Evolutionary conservation across 208 protist genomes (phyloP).

Genomic region (Trypanosomatidae sp.): DNA sequence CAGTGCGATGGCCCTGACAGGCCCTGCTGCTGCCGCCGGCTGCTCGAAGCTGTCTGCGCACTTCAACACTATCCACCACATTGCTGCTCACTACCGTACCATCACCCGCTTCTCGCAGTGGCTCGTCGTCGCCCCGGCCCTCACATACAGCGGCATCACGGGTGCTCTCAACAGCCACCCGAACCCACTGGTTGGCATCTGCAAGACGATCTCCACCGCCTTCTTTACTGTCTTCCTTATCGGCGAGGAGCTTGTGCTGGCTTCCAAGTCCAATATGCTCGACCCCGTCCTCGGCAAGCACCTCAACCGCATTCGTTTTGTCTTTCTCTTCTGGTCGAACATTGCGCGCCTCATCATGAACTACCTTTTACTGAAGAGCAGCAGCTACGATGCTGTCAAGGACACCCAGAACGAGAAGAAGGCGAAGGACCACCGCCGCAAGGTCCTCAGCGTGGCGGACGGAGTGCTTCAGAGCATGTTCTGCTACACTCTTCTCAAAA

Average conservation of each 20-base stretch:
- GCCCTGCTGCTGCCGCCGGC: conserved; percentile 41
- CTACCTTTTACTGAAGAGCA: conserved; percentile 52
- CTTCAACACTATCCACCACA: conserved; percentile 46
- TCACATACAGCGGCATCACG: conserved; percentile 54
- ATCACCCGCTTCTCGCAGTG: conserved; percentile 77
- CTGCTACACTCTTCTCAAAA: conserved; percentile 72
- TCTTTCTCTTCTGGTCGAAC: conserved; percentile 89
- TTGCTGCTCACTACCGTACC: conserved; percentile 66
- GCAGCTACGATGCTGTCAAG: conserved; percentile 43
- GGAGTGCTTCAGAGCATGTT: conserved; percentile 69
- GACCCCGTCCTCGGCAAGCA: conserved; percentile 30
- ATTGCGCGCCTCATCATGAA: conserved; percentile 62
- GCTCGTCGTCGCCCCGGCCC: conserved; percentile 53
- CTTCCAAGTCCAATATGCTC: conserved; percentile 53
- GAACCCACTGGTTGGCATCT: conserved; percentile 41
- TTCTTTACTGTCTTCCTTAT: conserved; percentile 78
- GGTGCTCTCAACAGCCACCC: conserved; percentile 36
- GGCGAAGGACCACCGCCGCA: conserved; percentile 54
- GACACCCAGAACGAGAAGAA: conserved; percentile 43
- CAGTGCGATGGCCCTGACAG: conserved; percentile 45
- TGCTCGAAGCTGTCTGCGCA: conserved; percentile 38
- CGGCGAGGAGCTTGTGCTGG: conserved; percentile 74
- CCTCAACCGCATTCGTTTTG: conserved; percentile 66
- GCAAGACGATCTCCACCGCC: conserved; percentile 58
- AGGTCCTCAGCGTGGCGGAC: conserved; percentile 58